A percentile compares a stretch with the other conserved stretches of the same genome.
Evolutionary conservation across 129 eudicot genomes (phyloP).

Genomic region (Erigeron canadensis): DNA sequence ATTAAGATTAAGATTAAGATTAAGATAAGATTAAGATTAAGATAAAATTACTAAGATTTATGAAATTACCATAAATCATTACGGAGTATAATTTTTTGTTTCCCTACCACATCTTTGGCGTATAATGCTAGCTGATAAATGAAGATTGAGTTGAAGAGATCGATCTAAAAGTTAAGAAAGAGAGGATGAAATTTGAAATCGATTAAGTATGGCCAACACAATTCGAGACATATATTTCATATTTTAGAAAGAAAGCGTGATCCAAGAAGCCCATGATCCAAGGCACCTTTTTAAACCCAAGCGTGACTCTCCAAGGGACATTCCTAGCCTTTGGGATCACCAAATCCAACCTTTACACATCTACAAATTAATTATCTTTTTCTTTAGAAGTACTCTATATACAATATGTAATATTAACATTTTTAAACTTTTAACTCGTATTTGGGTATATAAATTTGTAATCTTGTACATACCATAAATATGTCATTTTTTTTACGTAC

Average conservation of each 20-base stretch:
- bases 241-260: constrained; percentile 21
- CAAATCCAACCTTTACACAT: constrained; percentile 38
- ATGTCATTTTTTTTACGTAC: no score
- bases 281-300: constrained; percentile 35
- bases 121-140: no score
- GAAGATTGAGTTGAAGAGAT: not conserved
- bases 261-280: constrained; percentile 50
- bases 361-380: constrained; percentile 9
- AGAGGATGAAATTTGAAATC: not conserved
- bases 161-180: not conserved
- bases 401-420: not conserved
- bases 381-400: not conserved
- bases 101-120: no score
- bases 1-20: no score
- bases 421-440: not conserved
- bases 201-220: no score
- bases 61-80: no score
- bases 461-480: no score
- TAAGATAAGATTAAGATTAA: no score
- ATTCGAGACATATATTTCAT: constrained; percentile 24
- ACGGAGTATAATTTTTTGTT: no score
- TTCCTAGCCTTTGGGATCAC: constrained; percentile 42
- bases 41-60: no score
- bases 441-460: no score
- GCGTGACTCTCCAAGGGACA: constrained; percentile 44